Evolutionary conservation across 1,284 basidiomycete genomes (phyloP), one percentile per base, ranked within the genome.

Genomic region (Psilocybe mexicana): DNA sequence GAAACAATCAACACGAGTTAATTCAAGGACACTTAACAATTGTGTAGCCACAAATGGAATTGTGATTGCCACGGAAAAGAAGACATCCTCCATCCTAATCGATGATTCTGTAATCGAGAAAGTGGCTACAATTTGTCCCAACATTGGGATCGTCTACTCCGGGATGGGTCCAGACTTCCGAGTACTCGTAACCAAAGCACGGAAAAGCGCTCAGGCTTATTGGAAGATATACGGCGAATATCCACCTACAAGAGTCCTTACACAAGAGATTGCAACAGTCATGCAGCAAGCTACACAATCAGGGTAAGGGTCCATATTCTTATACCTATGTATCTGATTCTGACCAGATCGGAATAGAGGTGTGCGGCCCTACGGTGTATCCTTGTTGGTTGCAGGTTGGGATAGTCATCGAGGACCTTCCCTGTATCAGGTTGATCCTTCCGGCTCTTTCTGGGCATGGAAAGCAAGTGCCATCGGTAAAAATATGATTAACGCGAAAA

Each of bases 201-300:
- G 97, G 58, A 99, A 99, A 82, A 94, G 93, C 67, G 97, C 97
- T 8, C 97, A 99, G 75, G 88, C 94, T 23, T 99, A 99, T 76
- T 99, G 96, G 96, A 99, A 98, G 80, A 91, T 98, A 57, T 96
- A 98, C 71, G 95, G 94, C 54, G 97, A 99, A 76, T 99, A 99
- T 74, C 97, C 97, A n/a, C 93, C 95, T 47, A 98, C 96, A 54
- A 88, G 94, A 71, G 90, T 98, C 52, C 82, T 99, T 62, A 97
- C 96, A 8, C 94, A 97, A 74, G 97, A 98, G 74, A 90, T 99
- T 57, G 97, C 97, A 18, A 96, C 89, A 23, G 90, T 98, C 57
- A 98, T 99, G 95, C 97, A 99, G 76, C 88, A 98, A 72, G 97
- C 97, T 50, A 99, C 97, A 40, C 97, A 99, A 79, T 94, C 93